Base-by-base conservation (phyloP, 768 basidiomycete genomes). In the Suillus ampliporus region DNA sequence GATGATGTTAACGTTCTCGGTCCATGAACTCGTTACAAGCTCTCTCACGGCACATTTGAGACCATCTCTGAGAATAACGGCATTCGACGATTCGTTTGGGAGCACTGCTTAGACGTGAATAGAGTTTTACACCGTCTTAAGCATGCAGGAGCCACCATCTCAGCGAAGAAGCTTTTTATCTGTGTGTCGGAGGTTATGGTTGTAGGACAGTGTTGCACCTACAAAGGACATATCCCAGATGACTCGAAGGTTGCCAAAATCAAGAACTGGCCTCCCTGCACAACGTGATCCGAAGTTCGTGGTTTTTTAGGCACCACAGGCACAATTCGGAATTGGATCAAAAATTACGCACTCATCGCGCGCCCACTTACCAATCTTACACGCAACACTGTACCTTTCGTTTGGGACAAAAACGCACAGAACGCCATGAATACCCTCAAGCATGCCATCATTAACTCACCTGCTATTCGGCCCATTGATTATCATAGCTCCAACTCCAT, bases 131-230 rank as follows among this genome's bases (percentile, higher is more conserved):
- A 76, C 34, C 60, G 72, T 2, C 68, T 82, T 4, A 72, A 68
- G 46, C 70, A 78, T 48, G 46, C 64, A 11, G 78, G 80, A 4
- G 77, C 74, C 0, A 82, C 78, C 0, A 76, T 81, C 53, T 78
- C 76, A 0, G 79, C 77, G 0, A 38, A 66, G 11, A 83, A 83
- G 61, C 54, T 74, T 1, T 37, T 65, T 1, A 37, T 82, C 1
- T 74, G 74, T 47, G 57, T 62, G 0, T 66, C 69, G 3, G 68
- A 74, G 41, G 61, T 68, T 0, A 15, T 57, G 0, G 56, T 71
- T 13, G 57, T 75, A 0, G 75, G 77, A 14, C 73, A 78, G 26
- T 38, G 44, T 43, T 75, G 74, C 17, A 71, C 65, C 2, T 61
- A 59, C 10, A 57, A 72, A 26, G 76, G 79, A 23, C 63, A 74